These are phyloP conservation scores for Quercus rubra DNA, from an alignment of 306 rosid genomes.

Conservation along the genomic window DNA sequence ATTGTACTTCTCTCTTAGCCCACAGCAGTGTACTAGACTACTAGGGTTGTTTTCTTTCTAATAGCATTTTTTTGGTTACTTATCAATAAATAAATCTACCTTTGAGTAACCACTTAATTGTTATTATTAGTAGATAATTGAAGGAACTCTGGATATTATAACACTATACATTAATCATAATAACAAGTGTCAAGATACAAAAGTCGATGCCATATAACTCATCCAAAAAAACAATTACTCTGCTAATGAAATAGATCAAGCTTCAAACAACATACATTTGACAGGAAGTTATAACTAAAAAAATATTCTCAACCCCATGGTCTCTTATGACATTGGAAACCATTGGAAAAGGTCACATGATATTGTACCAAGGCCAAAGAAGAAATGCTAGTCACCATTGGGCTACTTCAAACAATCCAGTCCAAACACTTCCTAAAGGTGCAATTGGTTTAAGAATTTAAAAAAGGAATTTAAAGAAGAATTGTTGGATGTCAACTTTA, in stretches of 20 bases:
- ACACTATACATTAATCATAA: not conserved
- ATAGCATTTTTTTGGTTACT: too few species aligned
- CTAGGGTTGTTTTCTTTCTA: too few species aligned
- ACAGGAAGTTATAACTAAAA: not conserved
- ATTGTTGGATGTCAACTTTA: too few species aligned
- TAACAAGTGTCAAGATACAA: not conserved
- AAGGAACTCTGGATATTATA: not conserved
- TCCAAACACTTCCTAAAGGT: too few species aligned
- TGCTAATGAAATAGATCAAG: not conserved
- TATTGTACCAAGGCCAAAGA: not conserved
- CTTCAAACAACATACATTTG: not conserved
- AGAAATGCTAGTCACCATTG: too few species aligned
- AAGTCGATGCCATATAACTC: not conserved
- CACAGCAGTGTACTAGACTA: too few species aligned
- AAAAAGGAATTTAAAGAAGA: too few species aligned
- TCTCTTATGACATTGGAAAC: not conserved
- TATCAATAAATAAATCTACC: too few species aligned
- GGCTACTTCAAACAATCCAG: too few species aligned
- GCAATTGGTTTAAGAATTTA: too few species aligned
- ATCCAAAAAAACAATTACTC: not conserved
- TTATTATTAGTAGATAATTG: not conserved
- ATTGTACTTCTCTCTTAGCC: too few species aligned
- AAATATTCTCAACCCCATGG: not conserved
- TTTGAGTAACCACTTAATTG: not conserved
- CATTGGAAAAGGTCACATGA: not conserved